Base-by-base conservation (phyloP, 768 basidiomycete species). In the Boletus sensibilis region DNA sequence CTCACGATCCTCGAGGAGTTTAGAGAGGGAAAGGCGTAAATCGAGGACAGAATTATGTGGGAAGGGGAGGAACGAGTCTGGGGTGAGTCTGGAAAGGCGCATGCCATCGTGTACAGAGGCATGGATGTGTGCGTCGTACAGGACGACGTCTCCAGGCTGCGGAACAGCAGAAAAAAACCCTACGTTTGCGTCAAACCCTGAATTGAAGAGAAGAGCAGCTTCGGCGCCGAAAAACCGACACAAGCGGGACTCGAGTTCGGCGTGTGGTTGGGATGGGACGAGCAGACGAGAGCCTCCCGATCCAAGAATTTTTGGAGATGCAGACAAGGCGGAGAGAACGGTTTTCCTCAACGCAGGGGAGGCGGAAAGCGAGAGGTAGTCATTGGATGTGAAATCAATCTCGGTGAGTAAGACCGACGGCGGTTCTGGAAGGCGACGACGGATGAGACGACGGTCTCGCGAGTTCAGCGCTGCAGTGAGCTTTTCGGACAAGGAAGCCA, bases 91-190 rank as follows among this genome's bases (percentile, higher is more conserved):
- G 14, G 75, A 86, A 0, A 82, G 77, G n/a, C 89, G 80, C 72
- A 95, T 81, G 9, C 95, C 94, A 63, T 97, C 94, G 70, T 94
- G 92, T 14, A 94, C 92, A 1, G 85, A 88, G 0, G 94, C 94
- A 67, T 97, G 95, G 45, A 96, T 87, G 62, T 90, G 83, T 61
- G 90, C 91, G 68, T 98, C 94, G 63, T 85, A 87, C 14, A 96
- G 73, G 41, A 97, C 71, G 44, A 82, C 81, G 67, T 98, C 95
- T 12, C 85, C 85, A 0, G 77, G 69, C 56, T 90, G 90, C 0
- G 94, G 94, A 0, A 97, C 72, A 43, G 82, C 82, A 0, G 90
- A 78, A 75, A 95, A 95, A 71, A 96, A 84, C 0, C 87, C 89
- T 3, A 87, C 88, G 68, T 96, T 98, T 10, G 94, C 93, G 71